Conservation (phyloP, 441 rosid genomes). For the Gossypium schwendimanii region DNA sequence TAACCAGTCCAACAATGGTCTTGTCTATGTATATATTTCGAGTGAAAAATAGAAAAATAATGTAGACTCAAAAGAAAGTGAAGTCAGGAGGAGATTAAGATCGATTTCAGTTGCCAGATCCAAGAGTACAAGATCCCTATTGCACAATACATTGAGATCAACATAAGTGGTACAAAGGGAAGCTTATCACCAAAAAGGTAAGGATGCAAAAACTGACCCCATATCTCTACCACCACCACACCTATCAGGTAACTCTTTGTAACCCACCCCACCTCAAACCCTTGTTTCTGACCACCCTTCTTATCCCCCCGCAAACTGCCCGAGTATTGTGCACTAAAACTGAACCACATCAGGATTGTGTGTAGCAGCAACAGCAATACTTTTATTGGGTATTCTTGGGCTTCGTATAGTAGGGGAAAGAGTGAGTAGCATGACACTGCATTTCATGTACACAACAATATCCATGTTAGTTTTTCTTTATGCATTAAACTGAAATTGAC, state of each 20-base stretch:
- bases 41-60: too few relatives aligned
- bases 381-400: conserved; percentile 75
- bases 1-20: too few relatives aligned
- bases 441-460: conserved; percentile 7
- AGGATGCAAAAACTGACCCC: conserved; percentile 68
- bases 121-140: conserved; percentile 63
- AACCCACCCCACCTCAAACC: conserved; percentile 39
- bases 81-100: conserved; percentile 28
- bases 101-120: conserved; percentile 72
- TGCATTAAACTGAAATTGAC: background rate
- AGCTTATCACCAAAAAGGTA: conserved; percentile 54
- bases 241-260: conserved; percentile 51
- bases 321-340: conserved; percentile 37
- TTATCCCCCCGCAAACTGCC: conserved; percentile 13
- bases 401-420: conserved; percentile 71
- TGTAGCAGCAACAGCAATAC: conserved; percentile 56
- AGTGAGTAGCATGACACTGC: conserved; percentile 84
- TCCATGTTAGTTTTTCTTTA: background rate
- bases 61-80: background rate
- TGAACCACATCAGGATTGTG: conserved; percentile 44
- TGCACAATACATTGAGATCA: conserved; percentile 67
- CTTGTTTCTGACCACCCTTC: conserved; percentile 16
- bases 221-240: conserved; percentile 52
- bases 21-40: too few relatives aligned
- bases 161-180: conserved; percentile 72